Evolutionary conservation across 2,329 filamentous ascomycete genomes (phyloP), one percentile per base, ranked within the genome.

Genomic region (Ceratocystis ficicola): DNA sequence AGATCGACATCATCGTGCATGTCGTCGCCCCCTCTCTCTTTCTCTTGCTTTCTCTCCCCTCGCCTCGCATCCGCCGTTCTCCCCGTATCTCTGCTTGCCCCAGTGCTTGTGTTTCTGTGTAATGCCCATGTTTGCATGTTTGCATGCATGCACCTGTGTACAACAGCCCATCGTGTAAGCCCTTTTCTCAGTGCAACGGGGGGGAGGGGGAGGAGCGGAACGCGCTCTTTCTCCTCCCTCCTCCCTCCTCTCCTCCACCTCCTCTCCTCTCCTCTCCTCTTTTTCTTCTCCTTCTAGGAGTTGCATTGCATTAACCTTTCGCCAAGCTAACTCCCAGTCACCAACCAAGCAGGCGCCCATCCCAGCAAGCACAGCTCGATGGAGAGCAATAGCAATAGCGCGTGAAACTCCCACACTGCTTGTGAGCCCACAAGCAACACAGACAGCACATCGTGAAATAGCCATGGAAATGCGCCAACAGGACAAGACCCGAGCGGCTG

Each of bases 1-100:
- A 41, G 52, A 57, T 57, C 52, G 52, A 57, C 52, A 57, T 57
- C 52, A 57, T 57, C 20, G 52, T 17, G 28, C 52, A 57, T 57
- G 30, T 57, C 50, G 10, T 20, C 20, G 5, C 50, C 20, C 20
- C 12, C 20, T 22, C 30, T 30, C 30, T 30, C 10, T 10, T 12
- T 15, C 36, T 41, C 3, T 10, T 41, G 8, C 36, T 41, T 12
- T 41, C 36, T 25, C 15, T 28, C 25, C 12, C 28, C 50, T 55
- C 8, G 20, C 7, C 44, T 20, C 5, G 44, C 12, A 8, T 46
- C 5, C 12, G 44, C 44, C 17, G 30, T 30, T 30, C 30, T 30
- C 30, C 30, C 30, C 30, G 30, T 46, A n/a, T 15, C 4, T 46
- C n/a, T 15, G 44, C 12, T 46, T 46, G 44, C 44, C 44, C 44